These are phyloP conservation scores for Manihot esculenta DNA, from an alignment of 441 rosid species.

Conservation along the genomic window DNA sequence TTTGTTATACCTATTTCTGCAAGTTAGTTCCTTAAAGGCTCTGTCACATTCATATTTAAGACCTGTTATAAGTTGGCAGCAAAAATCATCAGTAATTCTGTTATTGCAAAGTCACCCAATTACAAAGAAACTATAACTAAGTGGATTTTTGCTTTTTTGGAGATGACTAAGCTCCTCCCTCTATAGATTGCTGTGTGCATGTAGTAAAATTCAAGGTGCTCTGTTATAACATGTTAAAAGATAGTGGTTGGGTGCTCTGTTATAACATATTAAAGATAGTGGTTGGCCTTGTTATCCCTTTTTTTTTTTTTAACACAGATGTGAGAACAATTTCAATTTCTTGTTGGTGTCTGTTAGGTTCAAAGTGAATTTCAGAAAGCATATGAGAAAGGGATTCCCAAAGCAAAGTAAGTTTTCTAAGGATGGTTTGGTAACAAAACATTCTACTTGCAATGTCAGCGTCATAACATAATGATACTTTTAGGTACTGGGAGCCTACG, in stretches of 20 bases:
- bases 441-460: conserved; percentile 22
- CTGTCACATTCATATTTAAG: too few species aligned
- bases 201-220: not conserved
- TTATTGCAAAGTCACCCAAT: not conserved
- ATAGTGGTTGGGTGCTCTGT: not conserved
- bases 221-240: not conserved
- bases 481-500: conserved; percentile 96
- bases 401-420: conserved; percentile 64
- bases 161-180: not conserved
- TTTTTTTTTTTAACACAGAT: not conserved
- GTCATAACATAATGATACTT: conserved; percentile 23
- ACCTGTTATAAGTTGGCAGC: not conserved
- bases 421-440: conserved; percentile 13
- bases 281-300: too few species aligned
- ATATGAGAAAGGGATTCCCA: conserved; percentile 83
- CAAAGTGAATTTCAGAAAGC: conserved; percentile 98
- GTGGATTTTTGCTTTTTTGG: not conserved
- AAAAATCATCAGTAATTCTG: not conserved
- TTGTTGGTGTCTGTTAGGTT: conserved; percentile 51
- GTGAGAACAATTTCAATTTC: conserved; percentile 15
- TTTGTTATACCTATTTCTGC: too few species aligned
- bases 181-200: not conserved
- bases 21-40: too few species aligned
- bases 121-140: not conserved
- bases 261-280: too few species aligned